Base-by-base conservation (phyloP, 1,284 basidiomycete genomes). In the Moesziomyces parantarcticus region DNA sequence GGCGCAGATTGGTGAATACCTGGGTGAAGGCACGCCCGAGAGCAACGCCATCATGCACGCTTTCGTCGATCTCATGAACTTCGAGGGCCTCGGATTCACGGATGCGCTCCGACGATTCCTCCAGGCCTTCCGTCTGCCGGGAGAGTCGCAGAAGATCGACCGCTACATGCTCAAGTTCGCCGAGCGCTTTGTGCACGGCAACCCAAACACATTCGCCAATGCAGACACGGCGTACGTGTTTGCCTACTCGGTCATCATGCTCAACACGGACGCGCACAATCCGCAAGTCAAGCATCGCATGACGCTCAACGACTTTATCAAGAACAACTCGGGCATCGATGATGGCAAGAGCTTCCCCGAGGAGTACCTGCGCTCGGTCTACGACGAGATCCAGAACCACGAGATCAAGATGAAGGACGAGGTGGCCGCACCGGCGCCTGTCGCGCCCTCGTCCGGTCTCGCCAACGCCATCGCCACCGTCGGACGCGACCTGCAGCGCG, bases 1-100 rank as follows among this genome's bases (percentile, higher is more conserved):
- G 85, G 88, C 91, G 4, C 92, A 94, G 89, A 95, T 99, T 72
- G 97, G 97, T 60, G 97, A 99, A 86, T 99, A 97, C 85, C 87
- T 99, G 16, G 97, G 97, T 43, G 82, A 83, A 62, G 82, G 82
- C 41, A 82, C 81, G 4, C 61, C 81, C 11, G 77, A 83, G 45
- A 83, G 82, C 74, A 81, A 83, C 48, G 78, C 76, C 16, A 78
- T 78, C 66, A 83, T 83, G 82, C 82, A 83, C 60, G 81, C 82
- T 20, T 83, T 83, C 68, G 82, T 83, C 34, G 82, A 83, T 54
- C 57, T 83, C 66, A 83, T 83, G 80, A 69, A 81, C 62, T 83
- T 83, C 48, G 75, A 76, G 51, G 59, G 71, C 22, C 71, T 80
- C 44, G 73, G 74, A 29, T 81, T 83, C 58, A 78, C 81, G 23